phyloP scores from a whole-genome alignment of 768 basidiomycete species.

The Cyathus striatus region DNA sequence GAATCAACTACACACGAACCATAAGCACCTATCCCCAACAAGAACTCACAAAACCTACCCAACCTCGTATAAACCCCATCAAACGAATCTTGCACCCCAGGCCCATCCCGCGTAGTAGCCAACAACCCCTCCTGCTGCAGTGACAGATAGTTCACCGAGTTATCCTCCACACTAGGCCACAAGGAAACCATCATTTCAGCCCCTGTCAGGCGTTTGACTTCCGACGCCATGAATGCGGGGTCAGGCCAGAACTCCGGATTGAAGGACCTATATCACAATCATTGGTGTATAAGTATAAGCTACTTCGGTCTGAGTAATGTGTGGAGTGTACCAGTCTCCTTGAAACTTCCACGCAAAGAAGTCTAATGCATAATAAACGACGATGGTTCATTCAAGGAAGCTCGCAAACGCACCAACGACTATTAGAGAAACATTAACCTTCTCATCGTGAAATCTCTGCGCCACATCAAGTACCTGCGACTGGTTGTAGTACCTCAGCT shows the following conservation, averaged over 20 bases:
- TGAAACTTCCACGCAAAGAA: slow-evolving; percentile 33
- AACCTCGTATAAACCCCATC: slow-evolving; percentile 28
- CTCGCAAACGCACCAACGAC: slow-evolving; percentile 19
- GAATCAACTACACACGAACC: slow-evolving; percentile 19
- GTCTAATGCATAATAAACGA: slow-evolving; percentile 10
- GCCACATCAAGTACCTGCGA: slow-evolving; percentile 26
- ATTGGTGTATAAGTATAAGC: too few species aligned
- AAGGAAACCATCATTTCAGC: slow-evolving; percentile 34
- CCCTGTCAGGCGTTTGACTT: slow-evolving; percentile 27
- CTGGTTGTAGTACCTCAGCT: slow-evolving; percentile 30
- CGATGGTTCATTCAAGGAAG: neutral
- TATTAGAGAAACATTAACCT: slow-evolving; percentile 29
- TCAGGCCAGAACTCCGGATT: slow-evolving; percentile 28
- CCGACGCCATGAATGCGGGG: slow-evolving; percentile 24
- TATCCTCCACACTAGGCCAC: slow-evolving; percentile 32
- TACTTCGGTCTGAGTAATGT: too few species aligned
- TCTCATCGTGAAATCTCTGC: slow-evolving; percentile 28
- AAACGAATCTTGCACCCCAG: slow-evolving; percentile 29
- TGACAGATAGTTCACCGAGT: slow-evolving; percentile 26
- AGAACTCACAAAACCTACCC: slow-evolving; percentile 6
- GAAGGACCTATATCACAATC: too few species aligned
- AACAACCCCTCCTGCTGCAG: slow-evolving; percentile 24
- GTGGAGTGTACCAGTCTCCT: slow-evolving; percentile 35
- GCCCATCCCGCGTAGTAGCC: slow-evolving; percentile 28
- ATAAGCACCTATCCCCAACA: neutral